Percentiles rank a stretch among this genome's conserved stretches.
phyloP scores from a whole-genome alignment of 2,329 filamentous ascomycete genomes.

The Fusarium compactum region DNA sequence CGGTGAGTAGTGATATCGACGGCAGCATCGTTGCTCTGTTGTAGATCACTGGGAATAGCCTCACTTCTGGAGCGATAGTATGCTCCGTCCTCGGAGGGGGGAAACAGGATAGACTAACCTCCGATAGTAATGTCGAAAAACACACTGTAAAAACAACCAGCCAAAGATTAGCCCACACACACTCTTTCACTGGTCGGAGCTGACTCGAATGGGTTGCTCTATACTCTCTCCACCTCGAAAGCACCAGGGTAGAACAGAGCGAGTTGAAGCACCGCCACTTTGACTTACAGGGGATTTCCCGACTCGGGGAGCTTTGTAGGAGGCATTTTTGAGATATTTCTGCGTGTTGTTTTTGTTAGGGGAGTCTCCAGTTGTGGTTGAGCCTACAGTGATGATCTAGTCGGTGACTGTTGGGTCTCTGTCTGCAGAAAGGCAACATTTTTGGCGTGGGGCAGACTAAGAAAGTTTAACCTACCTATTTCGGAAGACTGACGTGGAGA shows the following conservation, averaged over 20 bases:
- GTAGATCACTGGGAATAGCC: constrained; percentile 33
- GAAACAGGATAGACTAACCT: constrained; percentile 60
- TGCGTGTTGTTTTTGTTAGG: constrained; percentile 14
- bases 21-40: not conserved
- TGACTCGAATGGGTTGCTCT: constrained; percentile 34
- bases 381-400: constrained; percentile 9
- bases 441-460: constrained; percentile 31
- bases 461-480: constrained; percentile 13
- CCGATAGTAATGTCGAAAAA: constrained; percentile 86
- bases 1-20: not conserved
- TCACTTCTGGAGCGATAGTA: constrained; percentile 19
- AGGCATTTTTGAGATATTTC: constrained; percentile 51
- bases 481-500: constrained; percentile 28
- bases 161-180: constrained; percentile 42
- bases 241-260: constrained; percentile 18
- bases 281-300: constrained; percentile 61
- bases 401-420: constrained; percentile 5
- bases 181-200: constrained; percentile 20
- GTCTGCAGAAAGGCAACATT: constrained; percentile 15
- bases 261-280: constrained; percentile 20
- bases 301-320: constrained; percentile 61
- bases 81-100: constrained; percentile 21
- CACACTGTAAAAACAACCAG: constrained; percentile 57
- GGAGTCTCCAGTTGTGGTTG: constrained; percentile 13
- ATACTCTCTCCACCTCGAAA: constrained; percentile 34